Percentiles rank a stretch among this genome's conserved stretches.
These are phyloP conservation scores for Boletus edulis DNA, from an alignment of 768 basidiomycete species.

Conservation along the genomic window DNA sequence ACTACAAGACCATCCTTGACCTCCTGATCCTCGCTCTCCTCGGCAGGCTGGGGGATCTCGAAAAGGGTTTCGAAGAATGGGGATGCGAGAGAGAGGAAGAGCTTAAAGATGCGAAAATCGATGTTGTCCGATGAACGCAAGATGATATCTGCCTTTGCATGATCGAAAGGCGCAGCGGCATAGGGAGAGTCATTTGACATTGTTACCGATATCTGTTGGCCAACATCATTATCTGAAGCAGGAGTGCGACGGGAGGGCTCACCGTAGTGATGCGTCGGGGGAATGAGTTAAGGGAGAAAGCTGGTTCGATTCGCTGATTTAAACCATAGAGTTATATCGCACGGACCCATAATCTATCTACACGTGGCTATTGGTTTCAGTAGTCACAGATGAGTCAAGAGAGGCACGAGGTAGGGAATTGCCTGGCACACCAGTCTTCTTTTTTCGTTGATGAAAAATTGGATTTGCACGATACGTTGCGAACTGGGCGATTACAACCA, in stretches of 20 bases:
- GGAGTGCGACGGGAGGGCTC: background rate
- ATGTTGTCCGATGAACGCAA: background rate
- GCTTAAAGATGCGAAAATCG: background rate
- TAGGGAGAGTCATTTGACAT: background rate
- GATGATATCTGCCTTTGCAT: background rate
- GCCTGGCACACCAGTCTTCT: no score
- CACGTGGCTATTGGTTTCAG: no score
- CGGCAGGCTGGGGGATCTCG: slow-evolving; percentile 24
- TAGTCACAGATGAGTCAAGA: no score
- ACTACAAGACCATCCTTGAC: background rate
- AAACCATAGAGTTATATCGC: background rate
- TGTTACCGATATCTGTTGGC: background rate
- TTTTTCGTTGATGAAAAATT: background rate
- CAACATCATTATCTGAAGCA: background rate
- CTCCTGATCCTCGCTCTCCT: background rate
- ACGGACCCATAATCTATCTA: no score
- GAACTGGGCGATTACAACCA: background rate
- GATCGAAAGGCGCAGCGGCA: slow-evolving; percentile 7
- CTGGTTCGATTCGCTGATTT: background rate
- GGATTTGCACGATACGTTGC: background rate
- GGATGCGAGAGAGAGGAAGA: background rate
- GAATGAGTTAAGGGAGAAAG: background rate
- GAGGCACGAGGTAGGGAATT: background rate
- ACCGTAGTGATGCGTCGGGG: background rate
- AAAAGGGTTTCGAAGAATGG: slow-evolving; percentile 5